Conservation (phyloP, 129 eudicot species). For the Oenanthe sinensis region DNA sequence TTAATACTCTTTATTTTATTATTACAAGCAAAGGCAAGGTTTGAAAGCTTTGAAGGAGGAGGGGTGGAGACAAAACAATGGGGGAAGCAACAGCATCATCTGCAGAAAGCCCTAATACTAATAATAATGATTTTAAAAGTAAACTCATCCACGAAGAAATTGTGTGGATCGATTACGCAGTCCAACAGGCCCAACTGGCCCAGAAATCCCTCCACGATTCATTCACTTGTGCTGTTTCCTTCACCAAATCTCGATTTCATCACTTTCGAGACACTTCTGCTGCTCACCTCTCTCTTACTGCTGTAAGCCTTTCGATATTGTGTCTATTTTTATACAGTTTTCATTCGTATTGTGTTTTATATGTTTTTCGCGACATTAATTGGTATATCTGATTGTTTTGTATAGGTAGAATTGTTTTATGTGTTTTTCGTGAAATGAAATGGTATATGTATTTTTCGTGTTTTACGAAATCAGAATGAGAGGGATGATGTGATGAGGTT, state of each 20-base stretch:
- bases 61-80: conserved; percentile 6
- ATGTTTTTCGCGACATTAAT: neutral
- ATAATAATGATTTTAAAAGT: conserved; percentile 11
- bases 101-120: conserved; percentile 19
- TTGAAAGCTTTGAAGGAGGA: neutral
- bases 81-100: conserved; percentile 31
- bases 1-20: no score
- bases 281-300: conserved; percentile 62
- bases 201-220: conserved; percentile 42
- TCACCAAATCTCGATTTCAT: conserved; percentile 51
- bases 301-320: conserved; percentile 28
- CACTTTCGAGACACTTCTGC: conserved; percentile 61
- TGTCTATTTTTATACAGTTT: no score
- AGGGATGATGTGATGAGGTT: no score
- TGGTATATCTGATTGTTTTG: neutral
- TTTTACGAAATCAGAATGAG: neutral
- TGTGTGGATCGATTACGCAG: conserved; percentile 66
- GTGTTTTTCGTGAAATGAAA: no score
- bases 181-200: conserved; percentile 51
- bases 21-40: no score
- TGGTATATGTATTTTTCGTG: no score
- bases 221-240: conserved; percentile 38
- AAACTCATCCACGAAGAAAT: conserved; percentile 26
- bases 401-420: no score
- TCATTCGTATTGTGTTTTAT: no score